Percentiles rank a stretch among this genome's conserved stretches.
These are phyloP conservation scores for Tylopilus orsonianus DNA, from an alignment of 1,284 basidiomycete species.

Conservation along the genomic window DNA sequence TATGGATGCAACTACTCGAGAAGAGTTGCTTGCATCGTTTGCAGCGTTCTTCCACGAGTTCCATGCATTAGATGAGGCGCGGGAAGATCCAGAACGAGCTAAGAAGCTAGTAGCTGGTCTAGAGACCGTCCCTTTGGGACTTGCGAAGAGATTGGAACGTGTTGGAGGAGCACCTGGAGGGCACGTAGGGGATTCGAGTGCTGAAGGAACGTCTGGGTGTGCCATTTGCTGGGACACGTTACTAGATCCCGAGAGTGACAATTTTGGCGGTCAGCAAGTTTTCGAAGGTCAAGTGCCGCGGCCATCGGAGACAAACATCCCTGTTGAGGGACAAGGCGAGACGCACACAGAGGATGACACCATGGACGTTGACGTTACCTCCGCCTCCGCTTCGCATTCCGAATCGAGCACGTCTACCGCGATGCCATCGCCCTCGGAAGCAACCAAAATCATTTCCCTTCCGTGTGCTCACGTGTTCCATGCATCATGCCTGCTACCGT, in stretches of 20 bases:
- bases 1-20: conserved; percentile 26
- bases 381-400: conserved; percentile 7
- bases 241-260: conserved; percentile 50
- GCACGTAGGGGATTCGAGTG: conserved; percentile 37
- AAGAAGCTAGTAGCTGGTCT: conserved; percentile 59
- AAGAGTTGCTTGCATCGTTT: conserved; percentile 31
- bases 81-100: conserved; percentile 66
- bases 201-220: conserved; percentile 48
- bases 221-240: conserved; percentile 75
- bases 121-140: conserved; percentile 62
- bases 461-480: conserved; percentile 81
- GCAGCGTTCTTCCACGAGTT: conserved; percentile 34
- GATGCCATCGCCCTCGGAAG: conserved; percentile 12
- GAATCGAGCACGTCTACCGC: conserved; percentile 6
- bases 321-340: conserved; percentile 6
- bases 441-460: conserved; percentile 50
- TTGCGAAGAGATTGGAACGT: conserved; percentile 65
- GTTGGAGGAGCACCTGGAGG: conserved; percentile 47
- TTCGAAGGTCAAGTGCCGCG: conserved; percentile 17
- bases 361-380: conserved; percentile 24
- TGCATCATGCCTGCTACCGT: conserved; percentile 69
- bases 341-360: conserved; percentile 4
- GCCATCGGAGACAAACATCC: conserved; percentile 9
- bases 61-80: conserved; percentile 38
- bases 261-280: conserved; percentile 31